Evolutionary conservation across 768 basidiomycete species (phyloP), one percentile per base, ranked within the genome.

Genomic region (Boletus vermiculosoides): DNA sequence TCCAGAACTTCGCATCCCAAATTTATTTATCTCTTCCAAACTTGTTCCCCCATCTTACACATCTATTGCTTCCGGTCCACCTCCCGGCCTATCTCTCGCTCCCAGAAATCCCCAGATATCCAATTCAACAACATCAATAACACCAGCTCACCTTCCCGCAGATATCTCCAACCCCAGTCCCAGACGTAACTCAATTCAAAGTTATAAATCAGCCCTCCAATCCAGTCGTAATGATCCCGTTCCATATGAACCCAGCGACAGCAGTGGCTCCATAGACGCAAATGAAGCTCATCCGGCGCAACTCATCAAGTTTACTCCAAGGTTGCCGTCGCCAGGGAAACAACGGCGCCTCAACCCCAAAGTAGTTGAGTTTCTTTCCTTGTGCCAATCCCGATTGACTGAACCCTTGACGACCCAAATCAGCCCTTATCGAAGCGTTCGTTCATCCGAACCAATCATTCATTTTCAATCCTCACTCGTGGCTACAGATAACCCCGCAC

Each of bases 351-450:
- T 82, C 61, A 80, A 81, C 71, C 79, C 84, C 45, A 78, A 77
- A 65, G 66, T 84, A 63, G 84, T 85, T 76, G 73, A 72, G 75
- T 72, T 7, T 28, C 44, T 55, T 5, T 37, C 42, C 57, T 60
- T 52, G 20, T 22, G 42, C 50, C 36, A 62, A 49, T 41, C 15
- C 53, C 41, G 55, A 61, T 56, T 65, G 37, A 63, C 62, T 37
- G 58, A 68, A 54, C 49, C 56, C 65, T 62, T 60, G 40, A 16
- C 42, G 20, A 42, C 25, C 44, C 47, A 52, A 37, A 50, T 52
- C 65, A 85, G 84, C 73, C 79, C 56, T 76, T 86, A 59, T 83
- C 81, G 47, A 86, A 85, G 66, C 84, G 85, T 86, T 68, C 57
- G 83, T 80, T 52, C 37, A 52, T 51, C 41, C 55, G 23, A 55